Evolutionary conservation across 352 stramenopile species (phyloP), one percentile per base, ranked within the genome.

Genomic region (Phytopythium boreale): DNA sequence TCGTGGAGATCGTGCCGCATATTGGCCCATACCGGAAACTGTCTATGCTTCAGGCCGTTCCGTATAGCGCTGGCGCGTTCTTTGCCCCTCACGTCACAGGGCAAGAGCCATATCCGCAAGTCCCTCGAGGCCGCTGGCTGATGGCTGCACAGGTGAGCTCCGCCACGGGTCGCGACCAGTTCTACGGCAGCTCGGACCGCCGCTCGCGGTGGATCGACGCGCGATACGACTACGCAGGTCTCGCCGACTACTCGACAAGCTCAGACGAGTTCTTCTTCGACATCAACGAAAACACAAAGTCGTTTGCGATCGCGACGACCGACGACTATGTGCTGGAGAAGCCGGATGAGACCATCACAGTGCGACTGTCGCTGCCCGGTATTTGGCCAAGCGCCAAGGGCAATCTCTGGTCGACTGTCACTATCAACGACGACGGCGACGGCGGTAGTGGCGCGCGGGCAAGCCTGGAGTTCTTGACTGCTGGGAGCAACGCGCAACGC

Each of bases 371-470:
- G 51, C 65, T 98, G 5, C 90, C 91, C 41, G 95, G 96, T 39
- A 90, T 98, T 57, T 98, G 96, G 84, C 89, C 96, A 7, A 97
- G 80, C 34, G 84, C 83, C 9, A 80, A 88, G 8, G 95, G 95
- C 15, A 69, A 85, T 44, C 79, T 98, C 4, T 97, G 90, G 72
- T 83, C 90, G 5, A 82, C 77, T 11, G 67, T 98, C n/a, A 87
- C 73, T 0, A 98, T 99, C 46, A 72, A 75, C 12, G 95, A 98
- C 74, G 92, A 98, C 61, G 86, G 87, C 9, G 95, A 98, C 59
- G 93, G 94, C 26, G 84, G 89, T 15, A 95, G 81, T 31, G 88
- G 88, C 4, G 84, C 84, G 14, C 74, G 82, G 2, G 83, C 80
- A 10, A 92, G 86, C 41, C 61, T 93, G 3, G 72, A 86, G 26